Percentiles rank a stretch among this genome's conserved stretches.
Evolutionary conservation across 2,329 filamentous ascomycete species (phyloP).

Genomic region (Colletotrichum godetiae): DNA sequence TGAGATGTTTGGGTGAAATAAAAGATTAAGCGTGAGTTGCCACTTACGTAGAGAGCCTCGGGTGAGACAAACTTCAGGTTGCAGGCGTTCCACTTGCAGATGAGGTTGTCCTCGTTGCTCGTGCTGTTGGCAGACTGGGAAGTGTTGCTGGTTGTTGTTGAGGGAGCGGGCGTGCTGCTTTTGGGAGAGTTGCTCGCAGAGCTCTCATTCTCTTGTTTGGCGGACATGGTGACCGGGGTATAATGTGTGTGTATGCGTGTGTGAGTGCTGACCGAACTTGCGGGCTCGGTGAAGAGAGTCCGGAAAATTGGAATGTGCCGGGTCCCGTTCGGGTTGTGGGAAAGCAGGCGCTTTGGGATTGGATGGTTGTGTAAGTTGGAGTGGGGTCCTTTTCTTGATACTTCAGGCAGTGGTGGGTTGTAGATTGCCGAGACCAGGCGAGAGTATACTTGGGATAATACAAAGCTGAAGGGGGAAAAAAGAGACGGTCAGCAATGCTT

Average conservation of each 20-base stretch:
- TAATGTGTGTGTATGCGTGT: too few species aligned
- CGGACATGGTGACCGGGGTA: slow-evolving; percentile 36
- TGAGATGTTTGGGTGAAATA: background rate
- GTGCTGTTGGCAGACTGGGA: slow-evolving; percentile 52
- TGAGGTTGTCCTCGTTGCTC: slow-evolving; percentile 62
- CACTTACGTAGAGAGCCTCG: slow-evolving; percentile 70
- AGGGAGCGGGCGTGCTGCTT: slow-evolving; percentile 64
- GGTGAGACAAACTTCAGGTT: slow-evolving; percentile 68
- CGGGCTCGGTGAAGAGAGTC: slow-evolving; percentile 12
- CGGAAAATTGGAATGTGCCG: slow-evolving; percentile 7
- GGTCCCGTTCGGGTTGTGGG: slow-evolving; percentile 7
- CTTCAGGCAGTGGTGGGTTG: slow-evolving; percentile 4
- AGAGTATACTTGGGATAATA: slow-evolving; percentile 13
- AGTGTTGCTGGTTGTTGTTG: slow-evolving; percentile 58
- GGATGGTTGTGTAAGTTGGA: slow-evolving; percentile 25
- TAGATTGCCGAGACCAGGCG: slow-evolving; percentile 28
- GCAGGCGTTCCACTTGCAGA: slow-evolving; percentile 71
- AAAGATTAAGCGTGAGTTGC: background rate
- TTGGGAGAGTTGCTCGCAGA: slow-evolving; percentile 60
- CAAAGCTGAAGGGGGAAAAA: background rate
- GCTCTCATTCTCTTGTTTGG: slow-evolving; percentile 43
- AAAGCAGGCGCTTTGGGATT: background rate
- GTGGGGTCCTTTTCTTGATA: slow-evolving; percentile 2
- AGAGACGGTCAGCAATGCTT: slow-evolving; percentile 30
- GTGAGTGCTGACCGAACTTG: slow-evolving; percentile 11